Percentiles rank a stretch among this genome's conserved stretches.
Conservation (phyloP, 495 filamentous ascomycete species). For the Penicillium odoratum region DNA sequence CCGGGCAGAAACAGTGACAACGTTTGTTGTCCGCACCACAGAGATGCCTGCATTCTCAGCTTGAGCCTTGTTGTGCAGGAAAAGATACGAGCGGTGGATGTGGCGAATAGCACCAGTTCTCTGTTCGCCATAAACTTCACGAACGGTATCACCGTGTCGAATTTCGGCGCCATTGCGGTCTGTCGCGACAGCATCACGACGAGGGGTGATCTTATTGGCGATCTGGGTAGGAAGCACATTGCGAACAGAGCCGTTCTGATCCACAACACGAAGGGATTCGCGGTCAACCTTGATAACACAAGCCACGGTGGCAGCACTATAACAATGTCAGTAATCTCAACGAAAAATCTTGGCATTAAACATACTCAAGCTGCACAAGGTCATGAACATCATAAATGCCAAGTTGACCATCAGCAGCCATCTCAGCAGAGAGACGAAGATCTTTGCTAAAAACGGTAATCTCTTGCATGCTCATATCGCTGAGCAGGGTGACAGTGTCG, state of each 20-base stretch:
- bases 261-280: conserved; percentile 83
- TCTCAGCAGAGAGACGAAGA: conserved; percentile 86
- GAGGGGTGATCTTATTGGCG: conserved; percentile 76
- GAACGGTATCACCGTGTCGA: conserved; percentile 84
- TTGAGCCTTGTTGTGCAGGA: conserved; percentile 79
- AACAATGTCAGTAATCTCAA: conserved; percentile 29
- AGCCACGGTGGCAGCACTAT: conserved; percentile 77
- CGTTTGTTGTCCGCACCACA: conserved; percentile 80
- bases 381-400: conserved; percentile 90
- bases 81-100: conserved; percentile 86
- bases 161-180: conserved; percentile 95
- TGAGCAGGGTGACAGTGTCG: conserved; percentile 87
- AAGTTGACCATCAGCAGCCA: conserved; percentile 73
- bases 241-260: conserved; percentile 82
- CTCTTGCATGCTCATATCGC: conserved; percentile 86
- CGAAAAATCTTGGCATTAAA: conserved; percentile 3
- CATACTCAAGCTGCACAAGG: conserved; percentile 88
- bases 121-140: conserved; percentile 82
- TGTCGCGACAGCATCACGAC: conserved; percentile 82
- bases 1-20: conserved; percentile 87
- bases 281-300: conserved; percentile 94
- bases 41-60: conserved; percentile 88
- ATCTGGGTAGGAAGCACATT: conserved; percentile 88
- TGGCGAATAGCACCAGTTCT: conserved; percentile 86
- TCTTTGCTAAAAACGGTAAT: conserved; percentile 99